Base-by-base conservation (phyloP, 441 rosid genomes). In the Sinapis alba region DNA sequence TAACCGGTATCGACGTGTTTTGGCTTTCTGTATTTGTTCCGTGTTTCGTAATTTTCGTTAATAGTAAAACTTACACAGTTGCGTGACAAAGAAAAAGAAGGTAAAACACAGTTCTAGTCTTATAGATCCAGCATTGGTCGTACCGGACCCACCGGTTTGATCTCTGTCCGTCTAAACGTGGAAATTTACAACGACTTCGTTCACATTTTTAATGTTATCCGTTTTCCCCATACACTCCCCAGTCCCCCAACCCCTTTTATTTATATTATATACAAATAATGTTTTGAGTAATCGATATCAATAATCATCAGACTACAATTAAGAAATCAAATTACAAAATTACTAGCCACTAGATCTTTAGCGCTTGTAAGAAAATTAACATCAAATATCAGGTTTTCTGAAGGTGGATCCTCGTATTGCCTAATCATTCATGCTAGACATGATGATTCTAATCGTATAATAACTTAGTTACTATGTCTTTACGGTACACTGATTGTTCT, bases 131-230 rank as follows among this genome's bases (percentile, higher is more conserved):
- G 69, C 50, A 54, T 7, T 28, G 30, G 41, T 70, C 61, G 61
- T 21, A 45, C 61, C 38, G 76, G 71, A 56, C 76, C 80, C 71
- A 76, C 60, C 72, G 56, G 80, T 76, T 57, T 63, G 61, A 64
- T 70, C 67, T 9, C 2, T 69, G 80, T 57, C 66, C 24, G 67
- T 21, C 58, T 58, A 64, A 50, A 70, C 72, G n/a, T 70, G 54
- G 76, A 57, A 70, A 47, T 43, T 13, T 41, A 26, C 69, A 69
- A 69, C 74, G 51, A 76, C 18, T 28, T 53, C 12, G 62, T 76
- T 56, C 23, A 3, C 24, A 7, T 28, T 70, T 64, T 62, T 45
- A 69, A 32, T 53, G 16, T 63, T 76, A 30, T 45, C 57, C 36
- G 69, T 27, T 69, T 38, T 45, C 27, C 19, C 59, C 13, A 36